Percentiles rank a stretch among this genome's conserved stretches.
phyloP scores from a whole-genome alignment of 2,329 filamentous ascomycete species.

The Dactylellina leptospora region DNA sequence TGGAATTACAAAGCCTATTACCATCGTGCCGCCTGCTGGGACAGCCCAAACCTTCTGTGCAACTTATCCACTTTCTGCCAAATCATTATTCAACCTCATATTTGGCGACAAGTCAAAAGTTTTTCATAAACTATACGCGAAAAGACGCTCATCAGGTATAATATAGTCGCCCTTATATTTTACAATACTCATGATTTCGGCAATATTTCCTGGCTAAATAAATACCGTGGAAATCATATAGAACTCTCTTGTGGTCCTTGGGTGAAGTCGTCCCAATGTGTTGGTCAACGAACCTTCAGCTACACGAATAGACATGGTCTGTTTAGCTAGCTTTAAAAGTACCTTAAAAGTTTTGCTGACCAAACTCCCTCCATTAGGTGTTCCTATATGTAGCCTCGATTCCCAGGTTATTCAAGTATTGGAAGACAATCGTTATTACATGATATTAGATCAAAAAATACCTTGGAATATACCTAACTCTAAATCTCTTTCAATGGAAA shows the following conservation, averaged over 20 bases:
- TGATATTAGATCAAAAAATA: constrained; percentile 70
- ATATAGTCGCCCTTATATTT: constrained; percentile 38
- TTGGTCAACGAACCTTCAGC: constrained; percentile 13
- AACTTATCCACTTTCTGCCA: constrained; percentile 88
- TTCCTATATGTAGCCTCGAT: constrained; percentile 64
- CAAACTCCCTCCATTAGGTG: not conserved
- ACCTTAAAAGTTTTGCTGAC: not conserved
- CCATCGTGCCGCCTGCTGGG: constrained; percentile 86
- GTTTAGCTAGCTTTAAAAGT: not conserved
- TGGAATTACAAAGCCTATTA: constrained; percentile 75
- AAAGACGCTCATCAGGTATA: constrained; percentile 75
- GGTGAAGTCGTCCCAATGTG: not conserved
- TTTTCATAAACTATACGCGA: constrained; percentile 89
- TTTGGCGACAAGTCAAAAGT: constrained; percentile 96
- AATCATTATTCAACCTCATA: constrained; percentile 92
- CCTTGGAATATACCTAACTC: constrained; percentile 88
- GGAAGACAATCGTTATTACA: constrained; percentile 67
- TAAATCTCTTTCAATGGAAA: constrained; percentile 79
- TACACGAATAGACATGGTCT: constrained; percentile 42
- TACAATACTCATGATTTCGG: no score
- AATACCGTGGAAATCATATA: not conserved
- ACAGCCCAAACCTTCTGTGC: constrained; percentile 77
- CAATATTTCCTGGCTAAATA: not conserved
- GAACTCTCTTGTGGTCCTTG: constrained; percentile 22
- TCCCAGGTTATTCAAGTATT: constrained; percentile 21